phyloP scores from a whole-genome alignment of 2,329 filamentous ascomycete species.

The Fusarium neocosmosporiellum region DNA sequence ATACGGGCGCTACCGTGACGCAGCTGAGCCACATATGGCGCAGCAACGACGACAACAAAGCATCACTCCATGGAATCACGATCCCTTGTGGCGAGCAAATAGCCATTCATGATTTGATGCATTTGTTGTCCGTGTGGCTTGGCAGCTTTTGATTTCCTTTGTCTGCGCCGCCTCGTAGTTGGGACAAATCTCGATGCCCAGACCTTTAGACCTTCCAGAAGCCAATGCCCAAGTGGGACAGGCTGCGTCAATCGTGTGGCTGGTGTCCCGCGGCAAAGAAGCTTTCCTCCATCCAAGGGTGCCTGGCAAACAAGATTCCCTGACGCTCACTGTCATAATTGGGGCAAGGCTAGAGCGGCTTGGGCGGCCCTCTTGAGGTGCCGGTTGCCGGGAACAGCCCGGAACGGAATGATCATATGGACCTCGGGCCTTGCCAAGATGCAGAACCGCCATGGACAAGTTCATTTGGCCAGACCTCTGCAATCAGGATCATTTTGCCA shows the following conservation, averaged over 20 bases:
- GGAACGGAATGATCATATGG: background rate
- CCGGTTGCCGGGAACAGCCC: conserved; percentile 34
- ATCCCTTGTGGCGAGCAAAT: conserved; percentile 22
- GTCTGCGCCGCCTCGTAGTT: background rate
- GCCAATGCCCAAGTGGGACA: background rate
- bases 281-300: background rate
- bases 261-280: conserved; percentile 8
- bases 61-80: conserved; percentile 16
- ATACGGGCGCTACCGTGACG: conserved; percentile 11
- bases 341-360: conserved; percentile 4
- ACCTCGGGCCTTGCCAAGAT: background rate
- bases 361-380: conserved; percentile 17
- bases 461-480: background rate
- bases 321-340: conserved; percentile 35
- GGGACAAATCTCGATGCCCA: conserved; percentile 24
- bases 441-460: conserved; percentile 8
- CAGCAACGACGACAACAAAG: conserved; percentile 9
- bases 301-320: conserved; percentile 25
- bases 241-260: conserved; percentile 18
- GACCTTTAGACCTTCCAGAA: conserved; percentile 6
- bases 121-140: conserved; percentile 30
- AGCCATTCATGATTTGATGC: background rate
- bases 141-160: background rate
- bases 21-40: conserved; percentile 26
- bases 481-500: background rate